A percentile compares a stretch with the other conserved stretches of the same genome.
Conservation (phyloP, 164 flowering plant species). For the Nymphaea colorata region DNA sequence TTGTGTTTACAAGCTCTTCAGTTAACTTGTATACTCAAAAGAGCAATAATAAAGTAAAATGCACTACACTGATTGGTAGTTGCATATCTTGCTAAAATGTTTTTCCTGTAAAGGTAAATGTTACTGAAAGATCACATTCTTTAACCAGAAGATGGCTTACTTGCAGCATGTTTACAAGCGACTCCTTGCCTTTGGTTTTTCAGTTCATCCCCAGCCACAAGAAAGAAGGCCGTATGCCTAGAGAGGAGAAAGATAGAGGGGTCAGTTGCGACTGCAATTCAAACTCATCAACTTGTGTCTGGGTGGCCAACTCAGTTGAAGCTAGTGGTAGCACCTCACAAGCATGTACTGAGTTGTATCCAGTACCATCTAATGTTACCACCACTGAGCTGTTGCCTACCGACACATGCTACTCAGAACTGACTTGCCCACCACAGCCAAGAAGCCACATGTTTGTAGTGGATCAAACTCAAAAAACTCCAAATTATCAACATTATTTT, state of each 20-base stretch:
- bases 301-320: no score
- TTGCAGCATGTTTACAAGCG: constrained; percentile 39
- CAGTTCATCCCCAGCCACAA: constrained; percentile 90
- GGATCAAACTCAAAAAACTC: no score
- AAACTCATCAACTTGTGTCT: no score
- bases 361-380: no score
- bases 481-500: no score
- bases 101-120: background rate
- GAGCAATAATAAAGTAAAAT: background rate
- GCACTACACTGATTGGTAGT: background rate
- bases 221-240: constrained; percentile 96
- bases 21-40: background rate
- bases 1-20: no score
- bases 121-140: background rate
- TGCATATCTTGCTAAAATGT: background rate
- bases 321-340: no score
- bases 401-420: no score
- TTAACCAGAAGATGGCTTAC: constrained; percentile 24
- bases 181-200: constrained; percentile 39
- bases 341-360: no score
- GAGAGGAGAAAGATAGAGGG: background rate
- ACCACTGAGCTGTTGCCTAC: no score
- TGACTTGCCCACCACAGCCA: no score
- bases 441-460: no score
- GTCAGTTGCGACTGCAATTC: background rate